Evolutionary conservation across 495 filamentous ascomycete genomes (phyloP), one percentile per base, ranked within the genome.

Genomic region (Xylaria venustula): DNA sequence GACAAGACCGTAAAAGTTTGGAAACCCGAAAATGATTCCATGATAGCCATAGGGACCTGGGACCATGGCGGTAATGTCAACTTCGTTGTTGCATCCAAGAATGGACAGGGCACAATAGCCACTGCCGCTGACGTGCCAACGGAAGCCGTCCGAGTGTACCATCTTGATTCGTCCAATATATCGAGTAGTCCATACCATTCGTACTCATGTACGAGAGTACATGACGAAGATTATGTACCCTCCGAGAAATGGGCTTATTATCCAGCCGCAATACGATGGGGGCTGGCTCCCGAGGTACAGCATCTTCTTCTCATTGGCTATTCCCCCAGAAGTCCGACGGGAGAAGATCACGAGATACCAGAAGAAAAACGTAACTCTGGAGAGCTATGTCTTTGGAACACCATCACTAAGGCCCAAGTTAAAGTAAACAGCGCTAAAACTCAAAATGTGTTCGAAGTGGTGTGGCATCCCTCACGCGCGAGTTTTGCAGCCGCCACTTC

Each of bases 1-100:
- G 94, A 98, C 62, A 75, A 84, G 7, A 88, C 85, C 0, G 87
- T 94, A 22, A 91, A 92, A 55, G 71, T 91, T 8, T 98, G 92
- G 90, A 76, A 84, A 54, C 73, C 82, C 0, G 56, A 75, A 3
- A 70, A 68, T 30, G 40, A 68, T 22, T 67, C 69, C 67, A 77
- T 83, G 72, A 32, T 52, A 0, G 67, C 75, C 1, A 51, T 77
- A 6, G 79, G 78, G 40, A 85, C 81, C 1, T 81, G 92, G 67
- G 23, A 67, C 2, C 91, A 96, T 69, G 74, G 78, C 15, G 87
- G 86, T 0, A 79, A 83, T 40, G 88, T 98, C 3, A 85, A 90
- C 58, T 82, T 91, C 12, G 84, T 96, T 58, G 81, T 85, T 5
- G 77, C 85, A 2, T 87, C 86, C 8, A 76, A 74, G 23, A 71